Base-by-base conservation (phyloP, 345 rosid species). In the Mercurialis annua region DNA sequence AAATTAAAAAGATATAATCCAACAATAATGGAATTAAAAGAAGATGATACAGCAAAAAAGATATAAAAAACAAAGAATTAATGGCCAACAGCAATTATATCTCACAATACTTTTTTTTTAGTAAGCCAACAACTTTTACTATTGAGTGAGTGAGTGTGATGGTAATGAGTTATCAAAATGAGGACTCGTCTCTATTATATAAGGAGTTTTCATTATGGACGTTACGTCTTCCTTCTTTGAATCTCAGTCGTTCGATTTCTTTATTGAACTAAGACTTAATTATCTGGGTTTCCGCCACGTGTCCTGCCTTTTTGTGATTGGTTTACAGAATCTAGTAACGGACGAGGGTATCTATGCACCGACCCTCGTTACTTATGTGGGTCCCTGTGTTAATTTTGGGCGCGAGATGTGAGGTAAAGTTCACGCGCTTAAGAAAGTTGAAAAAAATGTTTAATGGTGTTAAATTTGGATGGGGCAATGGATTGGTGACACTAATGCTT, bases 191-290 rank as follows among this genome's bases (percentile, higher is more conserved):
- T 14, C 15, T 0, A 36, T 44, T 67, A 56, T 56, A 44, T 46
- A 57, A 46, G 33, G 50, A 44, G 50, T 0, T 47, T 24, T 26
- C 0, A 2, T 10, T 63, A 18, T 8, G 21, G 26, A 64, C 24
- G 2, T 18, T 2, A 14, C 34, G 30, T 15, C 18, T 38, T 16
- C 40, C 17, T 30, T 10, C 44, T 21, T 1, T 9, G 62, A 50
- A 69, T 69, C 72, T 51, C 61, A 30, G 44, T 43, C 73, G 73
- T 70, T 18, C 9, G 65, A 48, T 56, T 10, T 2, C 9, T 27
- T 29, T 5, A 14, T 48, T 12, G 2, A 1, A 31, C 10, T 54
- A 8, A n/a, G 49, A 6, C n/a, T 29, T 24, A 23, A 21, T 5
- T 3, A 17, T 52, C 20, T 55, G 6, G 11, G 59, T 6, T 30